Evolutionary conservation across 257 asterid species (phyloP).

Genomic region (Penstemon eatonii): DNA sequence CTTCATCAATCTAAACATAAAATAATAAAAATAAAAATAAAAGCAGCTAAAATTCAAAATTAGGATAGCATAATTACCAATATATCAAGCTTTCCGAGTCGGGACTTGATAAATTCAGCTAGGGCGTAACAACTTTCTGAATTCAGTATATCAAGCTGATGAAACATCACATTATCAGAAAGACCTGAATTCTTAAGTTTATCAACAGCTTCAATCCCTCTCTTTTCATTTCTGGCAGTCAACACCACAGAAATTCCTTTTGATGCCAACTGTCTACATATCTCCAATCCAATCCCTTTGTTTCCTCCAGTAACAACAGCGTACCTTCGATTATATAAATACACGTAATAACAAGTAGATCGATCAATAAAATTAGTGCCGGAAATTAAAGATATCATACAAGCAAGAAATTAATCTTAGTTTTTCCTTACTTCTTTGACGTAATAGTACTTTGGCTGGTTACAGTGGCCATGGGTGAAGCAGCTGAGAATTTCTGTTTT

Average conservation of each 20-base stretch:
- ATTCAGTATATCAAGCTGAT: slow-evolving; percentile 56
- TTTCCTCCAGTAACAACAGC: slow-evolving; percentile 65
- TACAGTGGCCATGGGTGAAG: not conserved
- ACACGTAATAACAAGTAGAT: not conserved
- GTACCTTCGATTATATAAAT: slow-evolving; percentile 27
- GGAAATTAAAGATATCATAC: not conserved
- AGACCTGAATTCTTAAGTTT: slow-evolving; percentile 33
- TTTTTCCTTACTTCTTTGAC: not conserved
- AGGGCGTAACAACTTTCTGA: slow-evolving; percentile 38
- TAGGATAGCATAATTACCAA: slow-evolving; percentile 31
- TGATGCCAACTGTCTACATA: slow-evolving; percentile 54
- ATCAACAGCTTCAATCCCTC: slow-evolving; percentile 54
- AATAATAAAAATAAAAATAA: not conserved
- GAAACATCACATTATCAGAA: slow-evolving; percentile 40
- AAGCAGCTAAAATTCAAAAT: too few species aligned
- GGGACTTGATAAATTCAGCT: slow-evolving; percentile 40
- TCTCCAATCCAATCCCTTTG: slow-evolving; percentile 60
- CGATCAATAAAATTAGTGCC: not conserved
- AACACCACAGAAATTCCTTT: slow-evolving; percentile 47
- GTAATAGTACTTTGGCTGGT: not conserved
- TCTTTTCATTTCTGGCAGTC: slow-evolving; percentile 54
- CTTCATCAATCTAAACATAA: not conserved
- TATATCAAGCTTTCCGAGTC: slow-evolving; percentile 49
- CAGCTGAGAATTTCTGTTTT: not conserved
- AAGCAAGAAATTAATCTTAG: not conserved